Percentiles rank a stretch among this genome's conserved stretches.
These are phyloP conservation scores for Boletellus sp. DNA, from an alignment of 1,284 basidiomycete species.

Conservation along the genomic window DNA sequence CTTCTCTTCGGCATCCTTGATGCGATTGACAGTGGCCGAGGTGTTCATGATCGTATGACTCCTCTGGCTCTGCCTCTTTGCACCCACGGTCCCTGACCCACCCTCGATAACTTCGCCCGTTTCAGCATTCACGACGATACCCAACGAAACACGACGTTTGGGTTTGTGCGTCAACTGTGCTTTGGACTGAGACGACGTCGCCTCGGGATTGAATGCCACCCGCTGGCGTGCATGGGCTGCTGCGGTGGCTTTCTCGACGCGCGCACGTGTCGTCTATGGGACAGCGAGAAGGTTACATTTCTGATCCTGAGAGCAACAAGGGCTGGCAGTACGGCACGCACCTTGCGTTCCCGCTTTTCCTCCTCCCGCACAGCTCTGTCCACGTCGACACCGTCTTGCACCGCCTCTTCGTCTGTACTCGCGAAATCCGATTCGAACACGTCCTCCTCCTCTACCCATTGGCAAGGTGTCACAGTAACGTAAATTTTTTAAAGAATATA, in stretches of 20 bases:
- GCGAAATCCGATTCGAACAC: constrained; percentile 78
- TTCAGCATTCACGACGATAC: constrained; percentile 50
- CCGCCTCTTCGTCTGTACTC: constrained; percentile 73
- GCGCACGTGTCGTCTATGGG: constrained; percentile 48
- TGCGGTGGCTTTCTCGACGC: constrained; percentile 58
- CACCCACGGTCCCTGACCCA: constrained; percentile 16
- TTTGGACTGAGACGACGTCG: constrained; percentile 23
- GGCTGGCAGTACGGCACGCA: constrained; percentile 21
- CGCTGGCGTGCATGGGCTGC: constrained; percentile 60
- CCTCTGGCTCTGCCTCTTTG: constrained; percentile 60
- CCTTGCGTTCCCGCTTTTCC: constrained; percentile 57
- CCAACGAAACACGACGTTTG: constrained; percentile 53
- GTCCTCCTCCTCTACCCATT: constrained; percentile 65
- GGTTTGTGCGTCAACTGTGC: constrained; percentile 34
- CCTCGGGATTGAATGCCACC: constrained; percentile 59
- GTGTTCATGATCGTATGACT: constrained; percentile 64
- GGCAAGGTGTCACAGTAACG: background rate
- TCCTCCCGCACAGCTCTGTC: constrained; percentile 60
- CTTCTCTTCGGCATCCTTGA: constrained; percentile 60
- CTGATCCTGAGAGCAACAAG: background rate
- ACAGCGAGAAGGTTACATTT: background rate
- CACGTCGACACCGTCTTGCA: constrained; percentile 47
- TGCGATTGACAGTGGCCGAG: constrained; percentile 54
- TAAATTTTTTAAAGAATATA: background rate
- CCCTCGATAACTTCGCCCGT: constrained; percentile 50